phyloP scores from a whole-genome alignment of 2,329 filamentous ascomycete genomes.

The Bisporella sp. region DNA sequence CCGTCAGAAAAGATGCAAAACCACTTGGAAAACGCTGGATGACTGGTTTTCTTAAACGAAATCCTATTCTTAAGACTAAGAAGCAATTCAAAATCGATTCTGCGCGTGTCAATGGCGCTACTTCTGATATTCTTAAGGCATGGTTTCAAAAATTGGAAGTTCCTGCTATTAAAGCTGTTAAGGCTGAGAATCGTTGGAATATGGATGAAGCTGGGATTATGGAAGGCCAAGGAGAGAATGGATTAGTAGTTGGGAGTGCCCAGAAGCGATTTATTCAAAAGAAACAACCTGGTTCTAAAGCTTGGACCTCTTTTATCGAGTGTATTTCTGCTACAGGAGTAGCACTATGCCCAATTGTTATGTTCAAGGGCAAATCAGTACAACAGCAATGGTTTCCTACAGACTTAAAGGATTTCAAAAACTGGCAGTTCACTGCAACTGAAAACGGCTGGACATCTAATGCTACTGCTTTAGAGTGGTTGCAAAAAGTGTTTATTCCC shows the following conservation, averaged over 20 bases:
- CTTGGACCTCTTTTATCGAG: constrained; percentile 3
- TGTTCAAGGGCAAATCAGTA: constrained; percentile 7
- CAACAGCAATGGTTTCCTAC: constrained; percentile 6
- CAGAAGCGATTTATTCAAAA: background rate
- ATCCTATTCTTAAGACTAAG: too few species aligned
- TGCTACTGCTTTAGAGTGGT: constrained; percentile 5
- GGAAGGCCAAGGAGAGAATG: background rate
- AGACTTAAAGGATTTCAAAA: background rate
- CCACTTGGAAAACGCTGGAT: too few species aligned
- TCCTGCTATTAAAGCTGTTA: too few species aligned
- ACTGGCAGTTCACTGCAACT: constrained; percentile 2
- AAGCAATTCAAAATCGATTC: too few species aligned
- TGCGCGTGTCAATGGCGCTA: too few species aligned
- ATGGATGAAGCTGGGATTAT: constrained; percentile 5
- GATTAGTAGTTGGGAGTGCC: background rate
- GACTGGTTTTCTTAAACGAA: too few species aligned
- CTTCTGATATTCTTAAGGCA: too few species aligned
- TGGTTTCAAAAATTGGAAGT: too few species aligned
- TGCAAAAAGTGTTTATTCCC: constrained; percentile 3
- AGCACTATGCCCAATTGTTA: constrained; percentile 2
- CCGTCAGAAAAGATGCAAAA: too few species aligned
- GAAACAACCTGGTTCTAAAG: constrained; percentile 3
- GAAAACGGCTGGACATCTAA: constrained; percentile 7
- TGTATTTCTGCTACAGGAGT: background rate
- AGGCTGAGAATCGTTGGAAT: constrained; percentile 3